Conservation (phyloP, 305 asterid genomes). For the Fraxinus paxiana region DNA sequence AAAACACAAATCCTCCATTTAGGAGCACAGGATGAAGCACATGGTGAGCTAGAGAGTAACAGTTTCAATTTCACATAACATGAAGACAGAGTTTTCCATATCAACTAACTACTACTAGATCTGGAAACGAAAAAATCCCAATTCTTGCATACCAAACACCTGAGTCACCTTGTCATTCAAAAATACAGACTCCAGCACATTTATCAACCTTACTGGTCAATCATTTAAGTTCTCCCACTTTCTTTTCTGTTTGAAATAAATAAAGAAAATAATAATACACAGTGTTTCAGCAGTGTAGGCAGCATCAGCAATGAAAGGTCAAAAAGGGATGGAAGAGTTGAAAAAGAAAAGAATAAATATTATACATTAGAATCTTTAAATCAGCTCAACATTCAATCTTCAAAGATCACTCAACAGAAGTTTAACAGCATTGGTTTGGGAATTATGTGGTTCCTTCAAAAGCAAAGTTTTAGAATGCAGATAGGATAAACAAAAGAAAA, state of each 20-base stretch:
- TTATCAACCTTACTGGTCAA: neutral
- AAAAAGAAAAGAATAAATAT: neutral
- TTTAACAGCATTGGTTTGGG: neutral
- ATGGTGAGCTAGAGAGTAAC: neutral
- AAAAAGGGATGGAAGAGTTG: neutral
- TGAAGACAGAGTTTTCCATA: neutral
- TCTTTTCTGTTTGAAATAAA: neutral
- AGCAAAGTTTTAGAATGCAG: conserved; percentile 15
- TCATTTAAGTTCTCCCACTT: neutral
- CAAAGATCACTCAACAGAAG: neutral
- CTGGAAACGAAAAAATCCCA: neutral
- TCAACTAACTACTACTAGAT: neutral
- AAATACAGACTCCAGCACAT: neutral
- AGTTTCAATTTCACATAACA: neutral
- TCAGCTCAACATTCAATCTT: neutral
- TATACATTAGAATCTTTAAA: neutral
- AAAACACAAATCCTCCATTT: neutral
- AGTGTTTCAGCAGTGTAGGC: neutral
- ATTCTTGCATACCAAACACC: neutral
- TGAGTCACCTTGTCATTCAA: neutral
- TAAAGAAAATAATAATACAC: neutral
- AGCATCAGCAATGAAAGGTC: conserved; percentile 9
- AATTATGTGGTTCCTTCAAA: conserved; percentile 3
- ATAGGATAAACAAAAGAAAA: conserved; percentile 10
- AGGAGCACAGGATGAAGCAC: neutral